Evolutionary conservation across 2,329 filamentous ascomycete species (phyloP).

Genomic region (Talaromyces sp.): DNA sequence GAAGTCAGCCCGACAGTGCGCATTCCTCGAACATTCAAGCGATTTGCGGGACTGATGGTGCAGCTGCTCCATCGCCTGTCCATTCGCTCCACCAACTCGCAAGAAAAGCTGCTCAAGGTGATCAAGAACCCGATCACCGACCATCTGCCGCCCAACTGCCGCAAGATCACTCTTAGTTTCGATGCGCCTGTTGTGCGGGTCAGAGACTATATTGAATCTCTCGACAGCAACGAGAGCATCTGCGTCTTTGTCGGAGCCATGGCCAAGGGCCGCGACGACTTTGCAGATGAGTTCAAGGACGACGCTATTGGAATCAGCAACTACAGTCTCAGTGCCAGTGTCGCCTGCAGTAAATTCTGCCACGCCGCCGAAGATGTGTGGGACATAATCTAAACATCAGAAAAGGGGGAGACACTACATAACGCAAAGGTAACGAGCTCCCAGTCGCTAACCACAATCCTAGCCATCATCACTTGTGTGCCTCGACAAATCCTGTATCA

Average conservation of each 20-base stretch:
- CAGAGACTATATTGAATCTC: constrained; percentile 76
- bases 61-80: constrained; percentile 92
- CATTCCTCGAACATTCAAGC: constrained; percentile 97
- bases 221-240: constrained; percentile 81
- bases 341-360: constrained; percentile 99
- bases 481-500: not conserved
- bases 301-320: constrained; percentile 98
- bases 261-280: constrained; percentile 94
- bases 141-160: constrained; percentile 92
- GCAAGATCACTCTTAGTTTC: constrained; percentile 94
- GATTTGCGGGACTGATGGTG: constrained; percentile 97
- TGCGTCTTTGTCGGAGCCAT: constrained; percentile 98
- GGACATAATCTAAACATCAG: constrained; percentile 68
- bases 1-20: constrained; percentile 97
- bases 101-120: constrained; percentile 94
- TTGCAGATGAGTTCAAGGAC: constrained; percentile 89
- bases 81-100: constrained; percentile 92
- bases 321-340: constrained; percentile 93
- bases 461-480: constrained; percentile 2
- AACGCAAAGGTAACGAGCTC: constrained; percentile 23
- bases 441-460: constrained; percentile 14
- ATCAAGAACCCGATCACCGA: constrained; percentile 98
- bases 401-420: not conserved
- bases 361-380: constrained; percentile 96
- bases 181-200: constrained; percentile 83